Evolutionary conservation across 1,284 basidiomycete species (phyloP).

Genomic region (Leccinum huronense): DNA sequence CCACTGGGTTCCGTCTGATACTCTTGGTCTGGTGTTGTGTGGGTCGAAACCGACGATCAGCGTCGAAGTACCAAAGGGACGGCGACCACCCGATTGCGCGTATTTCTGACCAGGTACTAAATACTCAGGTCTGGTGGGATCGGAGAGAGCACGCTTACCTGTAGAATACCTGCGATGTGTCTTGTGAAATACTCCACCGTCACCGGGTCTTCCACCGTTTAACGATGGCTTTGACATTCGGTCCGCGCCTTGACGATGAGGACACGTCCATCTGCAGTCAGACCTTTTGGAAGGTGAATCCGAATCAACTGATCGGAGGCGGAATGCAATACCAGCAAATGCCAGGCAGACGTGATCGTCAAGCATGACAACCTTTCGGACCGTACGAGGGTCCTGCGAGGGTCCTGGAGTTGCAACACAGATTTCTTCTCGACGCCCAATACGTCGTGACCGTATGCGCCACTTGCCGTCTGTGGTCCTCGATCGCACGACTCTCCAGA

Average conservation of each 20-base stretch:
- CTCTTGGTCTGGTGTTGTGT: slow-evolving; percentile 79
- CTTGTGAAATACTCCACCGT: slow-evolving; percentile 98
- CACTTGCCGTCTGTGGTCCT: slow-evolving; percentile 16
- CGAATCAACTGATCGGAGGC: slow-evolving; percentile 6
- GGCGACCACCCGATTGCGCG: slow-evolving; percentile 98
- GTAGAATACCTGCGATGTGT: slow-evolving; percentile 96
- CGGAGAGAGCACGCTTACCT: slow-evolving; percentile 51
- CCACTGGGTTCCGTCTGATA: slow-evolving; percentile 99
- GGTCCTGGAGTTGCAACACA: slow-evolving; percentile 95
- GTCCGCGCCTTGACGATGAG: slow-evolving; percentile 97
- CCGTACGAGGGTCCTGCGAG: slow-evolving; percentile 80
- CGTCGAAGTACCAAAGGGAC: slow-evolving; percentile 97
- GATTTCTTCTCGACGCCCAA: slow-evolving; percentile 99
- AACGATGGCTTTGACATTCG: slow-evolving; percentile 96
- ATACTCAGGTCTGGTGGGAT: neutral
- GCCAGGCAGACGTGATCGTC: slow-evolving; percentile 98
- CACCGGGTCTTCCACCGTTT: slow-evolving; percentile 96
- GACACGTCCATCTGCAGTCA: slow-evolving; percentile 97
- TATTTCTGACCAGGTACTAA: slow-evolving; percentile 63
- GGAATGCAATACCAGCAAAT: slow-evolving; percentile 79
- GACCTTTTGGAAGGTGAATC: slow-evolving; percentile 51
- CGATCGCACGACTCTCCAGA: slow-evolving; percentile 67
- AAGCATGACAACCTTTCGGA: slow-evolving; percentile 97
- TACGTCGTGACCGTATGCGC: slow-evolving; percentile 40
- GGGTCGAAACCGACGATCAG: slow-evolving; percentile 98